Base-by-base conservation (phyloP, 495 filamentous ascomycete genomes). In the Margaritispora aquatica region DNA sequence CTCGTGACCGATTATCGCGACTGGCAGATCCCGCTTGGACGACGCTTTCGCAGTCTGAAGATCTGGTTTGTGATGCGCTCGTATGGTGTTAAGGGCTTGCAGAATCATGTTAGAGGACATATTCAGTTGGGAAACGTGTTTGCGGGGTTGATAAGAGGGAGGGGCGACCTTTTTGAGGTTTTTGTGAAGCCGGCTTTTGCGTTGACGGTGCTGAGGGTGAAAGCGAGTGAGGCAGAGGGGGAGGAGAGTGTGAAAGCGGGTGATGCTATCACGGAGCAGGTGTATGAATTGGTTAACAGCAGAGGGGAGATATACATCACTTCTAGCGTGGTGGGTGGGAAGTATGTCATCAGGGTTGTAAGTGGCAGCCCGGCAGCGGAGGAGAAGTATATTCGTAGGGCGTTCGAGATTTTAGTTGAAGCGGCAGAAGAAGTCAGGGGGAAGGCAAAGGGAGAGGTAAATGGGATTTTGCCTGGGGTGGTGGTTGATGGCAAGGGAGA, bases 1-100 rank as follows among this genome's bases (percentile, higher is more conserved):
- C 79, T 92, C 5, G 94, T 98, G 1, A 96, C 91, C 34, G 94
- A 98, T 69, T 97, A 98, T 73, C 84, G 94, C 23, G 95, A 98
- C 78, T 98, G 94, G 94, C 92, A 95, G 72, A 96, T 98, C 68
- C 94, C 94, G 11, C 83, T 98, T 0, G 94, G 94, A 13, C 80
- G 94, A 7, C 82, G 94, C n/a, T 97, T 98, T 78, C 78, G 94
- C 13, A 82, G 87, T 0, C 73, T 98, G 51, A 98, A 98, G 78
- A 88, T 96, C 66, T 98, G 94, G 94, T 97, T 97, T 69, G 94
- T 98, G 15, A 76, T 98, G 66, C 81, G 94, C 41, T 87, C 80
- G 27, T 97, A 96, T 67, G 94, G 94, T 0, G 74, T 92, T 54
- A 79, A 80, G 51, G 92, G 94, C 1, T 72, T 98, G 70, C 87